A percentile compares a stretch with the other conserved stretches of the same genome.
phyloP scores from a whole-genome alignment of 1,139 yeast species.

The Protomyces gravidus region DNA sequence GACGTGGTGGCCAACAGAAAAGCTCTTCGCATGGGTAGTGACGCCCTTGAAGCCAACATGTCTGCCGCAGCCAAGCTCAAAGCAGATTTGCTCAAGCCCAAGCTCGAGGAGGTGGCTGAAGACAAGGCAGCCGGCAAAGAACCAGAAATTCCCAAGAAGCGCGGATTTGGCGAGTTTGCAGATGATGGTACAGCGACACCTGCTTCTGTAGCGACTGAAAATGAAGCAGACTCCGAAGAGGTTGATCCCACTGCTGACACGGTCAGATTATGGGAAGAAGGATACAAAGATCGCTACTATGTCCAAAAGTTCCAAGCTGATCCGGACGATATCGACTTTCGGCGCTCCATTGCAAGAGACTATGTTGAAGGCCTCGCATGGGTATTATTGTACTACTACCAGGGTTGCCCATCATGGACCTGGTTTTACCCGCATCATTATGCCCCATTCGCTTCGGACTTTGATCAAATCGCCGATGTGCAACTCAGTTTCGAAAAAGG shows the following conservation, averaged over 20 bases:
- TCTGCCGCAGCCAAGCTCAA: constrained; percentile 25
- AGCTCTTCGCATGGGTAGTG: constrained; percentile 63
- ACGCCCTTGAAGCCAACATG: constrained; percentile 40
- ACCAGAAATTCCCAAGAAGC: constrained; percentile 30
- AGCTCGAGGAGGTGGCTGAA: constrained; percentile 32
- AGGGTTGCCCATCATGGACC: constrained; percentile 97
- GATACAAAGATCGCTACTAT: constrained; percentile 79
- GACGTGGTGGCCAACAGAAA: constrained; percentile 52
- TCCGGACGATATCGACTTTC: constrained; percentile 56
- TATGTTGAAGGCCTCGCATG: constrained; percentile 94
- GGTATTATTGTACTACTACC: constrained; percentile 89
- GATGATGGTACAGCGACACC: constrained; percentile 20
- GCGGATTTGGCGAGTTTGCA: constrained; percentile 18
- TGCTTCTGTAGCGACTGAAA: background rate
- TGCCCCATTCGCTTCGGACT: constrained; percentile 95
- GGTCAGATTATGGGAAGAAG: constrained; percentile 78
- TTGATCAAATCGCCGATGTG: constrained; percentile 56
- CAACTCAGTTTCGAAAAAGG: constrained; percentile 65
- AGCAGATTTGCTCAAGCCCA: constrained; percentile 23
- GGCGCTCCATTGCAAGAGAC: constrained; percentile 60
- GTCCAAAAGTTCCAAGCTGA: constrained; percentile 63
- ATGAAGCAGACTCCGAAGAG: constrained; percentile 29
- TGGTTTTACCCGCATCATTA: constrained; percentile 98
- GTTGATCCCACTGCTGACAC: constrained; percentile 45
- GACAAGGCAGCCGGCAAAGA: constrained; percentile 31